A percentile compares a stretch with the other conserved stretches of the same genome.
Conservation (phyloP, 345 rosid species). For the Populus alba region DNA sequence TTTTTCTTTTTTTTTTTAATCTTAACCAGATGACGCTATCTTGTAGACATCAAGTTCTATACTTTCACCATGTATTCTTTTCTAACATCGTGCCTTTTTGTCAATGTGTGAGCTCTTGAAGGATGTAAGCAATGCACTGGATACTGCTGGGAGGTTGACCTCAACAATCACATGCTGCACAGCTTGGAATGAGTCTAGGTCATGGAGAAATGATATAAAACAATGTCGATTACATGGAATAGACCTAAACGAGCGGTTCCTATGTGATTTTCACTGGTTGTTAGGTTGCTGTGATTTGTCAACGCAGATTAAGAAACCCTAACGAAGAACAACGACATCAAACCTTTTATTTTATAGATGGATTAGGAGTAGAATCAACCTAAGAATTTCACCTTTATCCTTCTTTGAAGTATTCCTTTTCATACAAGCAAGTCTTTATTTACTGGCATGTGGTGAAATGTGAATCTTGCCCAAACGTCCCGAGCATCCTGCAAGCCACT, state of each 20-base stretch:
- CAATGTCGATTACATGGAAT: neutral
- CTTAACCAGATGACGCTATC: no score
- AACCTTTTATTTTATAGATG: neutral
- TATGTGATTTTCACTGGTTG: neutral
- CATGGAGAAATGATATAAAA: neutral
- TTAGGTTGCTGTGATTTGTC: neutral
- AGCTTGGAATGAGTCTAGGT: neutral
- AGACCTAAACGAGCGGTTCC: neutral
- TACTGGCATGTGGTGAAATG: slow-evolving; percentile 9
- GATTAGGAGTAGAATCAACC: neutral
- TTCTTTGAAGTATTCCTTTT: slow-evolving; percentile 18
- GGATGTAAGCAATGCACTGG: neutral
- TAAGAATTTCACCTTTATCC: slow-evolving; percentile 19
- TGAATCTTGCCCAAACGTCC: slow-evolving; percentile 11
- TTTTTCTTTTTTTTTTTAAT: no score
- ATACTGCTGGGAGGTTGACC: neutral
- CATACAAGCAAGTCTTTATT: neutral
- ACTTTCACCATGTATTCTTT: neutral
- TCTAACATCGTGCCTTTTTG: neutral
- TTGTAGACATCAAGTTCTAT: no score
- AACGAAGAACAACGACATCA: neutral
- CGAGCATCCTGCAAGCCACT: slow-evolving; percentile 13
- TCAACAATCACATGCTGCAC: neutral
- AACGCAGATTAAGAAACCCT: neutral
- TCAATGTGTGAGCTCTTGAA: neutral